These are phyloP conservation scores for Phytophthora litchii DNA, from an alignment of 352 stramenopile species.

Conservation along the genomic window DNA sequence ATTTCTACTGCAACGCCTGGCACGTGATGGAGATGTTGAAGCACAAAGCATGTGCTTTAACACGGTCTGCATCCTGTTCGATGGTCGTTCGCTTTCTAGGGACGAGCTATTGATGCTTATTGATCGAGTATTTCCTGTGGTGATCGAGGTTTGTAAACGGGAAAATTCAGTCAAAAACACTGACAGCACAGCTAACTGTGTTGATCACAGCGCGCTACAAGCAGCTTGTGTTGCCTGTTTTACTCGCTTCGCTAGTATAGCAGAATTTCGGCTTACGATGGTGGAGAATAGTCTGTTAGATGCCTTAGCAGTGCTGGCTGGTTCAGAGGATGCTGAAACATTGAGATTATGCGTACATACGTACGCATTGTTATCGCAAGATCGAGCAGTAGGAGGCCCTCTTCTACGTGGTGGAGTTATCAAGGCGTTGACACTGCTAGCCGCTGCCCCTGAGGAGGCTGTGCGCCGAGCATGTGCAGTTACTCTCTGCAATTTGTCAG, in stretches of 20 bases:
- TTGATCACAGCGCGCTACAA: constrained; percentile 27
- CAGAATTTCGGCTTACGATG: constrained; percentile 57
- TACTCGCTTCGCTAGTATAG: constrained; percentile 65
- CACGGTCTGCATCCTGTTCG: constrained; percentile 70
- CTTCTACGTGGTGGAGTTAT: constrained; percentile 68
- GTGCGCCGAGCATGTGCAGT: constrained; percentile 82
- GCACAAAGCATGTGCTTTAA: constrained; percentile 61
- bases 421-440: constrained; percentile 71
- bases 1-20: constrained; percentile 46
- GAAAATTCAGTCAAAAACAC: neutral
- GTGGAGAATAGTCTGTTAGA: constrained; percentile 54
- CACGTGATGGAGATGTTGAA: constrained; percentile 39
- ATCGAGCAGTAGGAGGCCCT: constrained; percentile 47
- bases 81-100: constrained; percentile 50
- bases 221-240: constrained; percentile 68
- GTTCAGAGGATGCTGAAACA: constrained; percentile 55
- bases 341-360: constrained; percentile 68
- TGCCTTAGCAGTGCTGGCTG: constrained; percentile 56
- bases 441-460: constrained; percentile 69
- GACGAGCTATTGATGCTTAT: constrained; percentile 49
- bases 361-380: constrained; percentile 65
- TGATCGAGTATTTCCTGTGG: constrained; percentile 44
- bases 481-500: constrained; percentile 93
- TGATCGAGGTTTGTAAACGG: constrained; percentile 49
- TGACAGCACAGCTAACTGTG: neutral